Percentiles rank a stretch among this genome's conserved stretches.
phyloP scores from a whole-genome alignment of 1,284 basidiomycete genomes.

The Coniophora puteana region DNA sequence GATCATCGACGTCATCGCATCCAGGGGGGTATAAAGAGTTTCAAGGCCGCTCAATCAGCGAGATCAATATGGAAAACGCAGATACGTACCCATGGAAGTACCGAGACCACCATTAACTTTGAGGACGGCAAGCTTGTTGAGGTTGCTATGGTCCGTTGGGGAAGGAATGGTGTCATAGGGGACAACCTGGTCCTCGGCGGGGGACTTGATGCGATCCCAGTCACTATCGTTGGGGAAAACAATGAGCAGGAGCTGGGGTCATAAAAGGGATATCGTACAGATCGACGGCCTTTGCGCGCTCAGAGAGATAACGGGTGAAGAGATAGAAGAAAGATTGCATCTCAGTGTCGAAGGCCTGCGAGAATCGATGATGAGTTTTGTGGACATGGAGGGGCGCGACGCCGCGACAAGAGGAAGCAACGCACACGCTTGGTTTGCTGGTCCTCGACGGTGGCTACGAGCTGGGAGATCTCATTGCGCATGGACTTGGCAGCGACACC shows the following conservation, averaged over 20 bases:
- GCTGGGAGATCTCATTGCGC: conserved; percentile 96
- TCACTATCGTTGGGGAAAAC: conserved; percentile 50
- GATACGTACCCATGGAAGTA: conserved; percentile 82
- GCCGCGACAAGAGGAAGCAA: conserved; percentile 8
- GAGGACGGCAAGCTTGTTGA: conserved; percentile 96
- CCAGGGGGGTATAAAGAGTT: neutral
- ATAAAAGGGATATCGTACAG: conserved; percentile 61
- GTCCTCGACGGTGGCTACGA: conserved; percentile 84
- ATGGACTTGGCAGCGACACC: conserved; percentile 97
- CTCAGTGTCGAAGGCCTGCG: conserved; percentile 94
- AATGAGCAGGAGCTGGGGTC: conserved; percentile 4
- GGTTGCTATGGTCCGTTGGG: conserved; percentile 63
- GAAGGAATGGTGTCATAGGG: conserved; percentile 77
- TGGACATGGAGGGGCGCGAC: conserved; percentile 3
- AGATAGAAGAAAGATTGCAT: conserved; percentile 99
- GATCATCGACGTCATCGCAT: conserved; percentile 14
- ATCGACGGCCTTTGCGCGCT: conserved; percentile 93
- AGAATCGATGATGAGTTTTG: conserved; percentile 12
- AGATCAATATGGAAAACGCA: conserved; percentile 5
- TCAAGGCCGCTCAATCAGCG: neutral
- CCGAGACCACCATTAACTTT: conserved; percentile 99
- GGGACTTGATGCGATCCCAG: conserved; percentile 98
- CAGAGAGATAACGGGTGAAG: conserved; percentile 96
- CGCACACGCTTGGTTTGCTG: conserved; percentile 79
- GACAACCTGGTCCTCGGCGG: conserved; percentile 89